A percentile compares a stretch with the other conserved stretches of the same genome.
These are phyloP conservation scores for Plasmodium fragile DNA, from an alignment of 169 alveolate genomes.

Conservation along the genomic window DNA sequence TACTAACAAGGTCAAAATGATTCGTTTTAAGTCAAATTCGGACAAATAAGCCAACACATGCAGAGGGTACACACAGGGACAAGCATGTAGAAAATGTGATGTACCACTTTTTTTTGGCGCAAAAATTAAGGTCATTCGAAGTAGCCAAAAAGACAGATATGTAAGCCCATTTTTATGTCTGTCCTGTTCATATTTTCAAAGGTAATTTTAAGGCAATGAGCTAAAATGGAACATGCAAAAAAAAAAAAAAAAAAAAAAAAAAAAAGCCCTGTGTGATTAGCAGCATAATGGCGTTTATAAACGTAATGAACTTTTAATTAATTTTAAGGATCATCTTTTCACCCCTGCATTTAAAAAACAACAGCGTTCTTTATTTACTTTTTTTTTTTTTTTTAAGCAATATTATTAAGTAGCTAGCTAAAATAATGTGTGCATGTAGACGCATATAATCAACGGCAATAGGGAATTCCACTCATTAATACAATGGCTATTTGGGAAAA, in stretches of 20 bases:
- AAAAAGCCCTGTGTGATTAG: neutral
- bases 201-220: neutral
- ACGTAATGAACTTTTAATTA: conserved; percentile 10
- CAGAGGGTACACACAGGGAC: neutral
- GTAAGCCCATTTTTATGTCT: neutral
- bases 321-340: conserved; percentile 1
- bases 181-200: conserved; percentile 15
- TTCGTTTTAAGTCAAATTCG: neutral
- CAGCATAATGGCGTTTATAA: neutral
- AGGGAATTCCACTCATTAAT: neutral
- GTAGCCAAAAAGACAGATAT: conserved; percentile 8
- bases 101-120: neutral
- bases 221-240: conserved; percentile 25
- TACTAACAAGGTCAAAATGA: neutral
- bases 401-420: conserved; percentile 53
- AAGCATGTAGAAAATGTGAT: neutral
- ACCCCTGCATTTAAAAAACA: conserved; percentile 8
- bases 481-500: conserved; percentile 32
- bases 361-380: neutral
- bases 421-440: conserved; percentile 16
- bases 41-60: neutral
- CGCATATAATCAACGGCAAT: neutral
- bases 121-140: neutral
- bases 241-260: conserved; percentile 3
- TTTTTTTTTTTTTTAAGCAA: conserved; percentile 16